phyloP scores from a whole-genome alignment of 805 yeast genomes.

The Yarrowia hollandica region DNA sequence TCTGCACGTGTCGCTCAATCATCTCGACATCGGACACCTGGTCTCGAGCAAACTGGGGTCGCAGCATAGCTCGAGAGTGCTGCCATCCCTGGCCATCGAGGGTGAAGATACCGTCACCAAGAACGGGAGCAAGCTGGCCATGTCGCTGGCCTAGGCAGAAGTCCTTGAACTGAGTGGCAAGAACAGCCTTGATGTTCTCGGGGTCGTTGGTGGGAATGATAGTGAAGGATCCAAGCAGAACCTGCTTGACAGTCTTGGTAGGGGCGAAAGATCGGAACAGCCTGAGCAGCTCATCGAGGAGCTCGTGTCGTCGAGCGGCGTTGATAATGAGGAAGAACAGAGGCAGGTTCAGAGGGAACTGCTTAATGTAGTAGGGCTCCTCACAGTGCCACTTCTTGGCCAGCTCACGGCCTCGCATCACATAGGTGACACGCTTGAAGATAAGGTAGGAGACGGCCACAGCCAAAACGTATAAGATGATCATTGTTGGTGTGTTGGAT shows the following conservation, averaged over 20 bases:
- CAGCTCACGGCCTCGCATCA: not conserved
- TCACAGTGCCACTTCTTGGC: conserved; percentile 25
- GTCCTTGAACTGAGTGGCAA: conserved; percentile 41
- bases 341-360: conserved; percentile 17
- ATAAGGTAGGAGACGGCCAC: conserved; percentile 20
- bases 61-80: conserved; percentile 42
- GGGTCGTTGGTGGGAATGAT: conserved; percentile 38
- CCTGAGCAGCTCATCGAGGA: not conserved
- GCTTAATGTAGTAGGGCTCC: conserved; percentile 17
- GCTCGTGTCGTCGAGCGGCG: conserved; percentile 9
- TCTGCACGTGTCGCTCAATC: conserved; percentile 38
- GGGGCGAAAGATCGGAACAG: not conserved
- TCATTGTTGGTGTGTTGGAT: not conserved
- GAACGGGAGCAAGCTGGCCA: conserved; percentile 36
- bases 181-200: conserved; percentile 40
- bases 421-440: conserved; percentile 8
- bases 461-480: conserved; percentile 26
- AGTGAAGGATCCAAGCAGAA: conserved; percentile 6
- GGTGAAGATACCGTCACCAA: conserved; percentile 44
- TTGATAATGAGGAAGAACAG: conserved; percentile 16
- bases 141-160: conserved; percentile 40
- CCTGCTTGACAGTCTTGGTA: conserved; percentile 28
- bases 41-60: conserved; percentile 43
- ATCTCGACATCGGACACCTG: conserved; percentile 39
- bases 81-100: conserved; percentile 43